Evolutionary conservation across 805 yeast genomes (phyloP).

Genomic region (Cyberlindnera amylophila): DNA sequence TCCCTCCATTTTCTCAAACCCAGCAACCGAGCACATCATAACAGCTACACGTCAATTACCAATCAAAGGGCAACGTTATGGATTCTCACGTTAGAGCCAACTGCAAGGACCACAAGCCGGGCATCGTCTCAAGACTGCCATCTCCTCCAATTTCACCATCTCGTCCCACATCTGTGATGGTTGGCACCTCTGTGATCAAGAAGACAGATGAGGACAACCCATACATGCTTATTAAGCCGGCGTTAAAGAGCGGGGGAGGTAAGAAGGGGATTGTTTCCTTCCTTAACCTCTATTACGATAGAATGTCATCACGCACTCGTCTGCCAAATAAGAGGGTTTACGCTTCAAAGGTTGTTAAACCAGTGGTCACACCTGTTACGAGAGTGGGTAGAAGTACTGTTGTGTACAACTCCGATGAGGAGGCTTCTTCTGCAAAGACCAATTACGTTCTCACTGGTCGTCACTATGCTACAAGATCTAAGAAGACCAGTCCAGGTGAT

Average conservation of each 20-base stretch:
- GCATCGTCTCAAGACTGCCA: not conserved
- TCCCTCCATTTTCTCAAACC: not conserved
- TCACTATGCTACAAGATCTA: conserved; percentile 18
- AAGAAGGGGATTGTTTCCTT: conserved; percentile 2
- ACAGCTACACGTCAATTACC: not conserved
- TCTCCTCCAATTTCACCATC: conserved; percentile 24
- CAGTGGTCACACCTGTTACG: not conserved
- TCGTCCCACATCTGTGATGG: not conserved
- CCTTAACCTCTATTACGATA: conserved; percentile 2
- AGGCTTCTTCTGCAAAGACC: not conserved
- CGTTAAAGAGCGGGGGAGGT: conserved; percentile 2
- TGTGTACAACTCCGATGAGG: conserved; percentile 9
- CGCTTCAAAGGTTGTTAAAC: conserved; percentile 2
- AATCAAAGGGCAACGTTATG: too few relatives aligned
- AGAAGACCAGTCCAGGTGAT: conserved; percentile 2
- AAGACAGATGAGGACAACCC: not conserved
- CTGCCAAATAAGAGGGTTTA: conserved; percentile 2
- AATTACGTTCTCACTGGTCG: conserved; percentile 3
- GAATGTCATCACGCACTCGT: not conserved
- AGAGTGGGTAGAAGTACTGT: not conserved
- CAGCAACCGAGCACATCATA: not conserved
- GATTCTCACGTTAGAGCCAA: too few relatives aligned
- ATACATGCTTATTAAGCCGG: conserved; percentile 3
- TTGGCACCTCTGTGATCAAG: not conserved
- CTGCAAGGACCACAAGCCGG: not conserved